phyloP scores from a whole-genome alignment of 768 basidiomycete genomes.

The Podaxis sp. region DNA sequence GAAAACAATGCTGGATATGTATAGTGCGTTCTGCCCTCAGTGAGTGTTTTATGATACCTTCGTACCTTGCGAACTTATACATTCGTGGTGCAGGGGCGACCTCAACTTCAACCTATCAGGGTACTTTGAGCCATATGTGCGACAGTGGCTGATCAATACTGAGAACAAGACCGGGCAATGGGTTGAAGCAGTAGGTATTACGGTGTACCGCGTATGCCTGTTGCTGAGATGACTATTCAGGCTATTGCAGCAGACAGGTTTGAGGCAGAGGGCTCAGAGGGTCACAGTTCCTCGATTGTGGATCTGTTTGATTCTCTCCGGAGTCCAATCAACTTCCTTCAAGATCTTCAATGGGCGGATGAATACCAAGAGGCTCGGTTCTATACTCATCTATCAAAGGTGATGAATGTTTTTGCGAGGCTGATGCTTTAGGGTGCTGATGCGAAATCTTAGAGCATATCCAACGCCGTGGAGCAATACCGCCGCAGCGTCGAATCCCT shows the following conservation, averaged over 20 bases:
- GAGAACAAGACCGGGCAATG: slow-evolving; percentile 90
- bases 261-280: slow-evolving; percentile 73
- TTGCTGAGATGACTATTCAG: slow-evolving; percentile 27
- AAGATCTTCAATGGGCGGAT: slow-evolving; percentile 91
- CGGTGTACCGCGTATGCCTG: neutral
- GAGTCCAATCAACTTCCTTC: slow-evolving; percentile 84
- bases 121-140: slow-evolving; percentile 87
- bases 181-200: slow-evolving; percentile 79
- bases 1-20: slow-evolving; percentile 76
- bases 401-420: slow-evolving; percentile 23
- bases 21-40: slow-evolving; percentile 76
- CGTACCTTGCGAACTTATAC: neutral
- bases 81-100: slow-evolving; percentile 38
- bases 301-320: slow-evolving; percentile 94
- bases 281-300: slow-evolving; percentile 95
- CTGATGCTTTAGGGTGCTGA: neutral
- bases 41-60: slow-evolving; percentile 34
- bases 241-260: slow-evolving; percentile 82
- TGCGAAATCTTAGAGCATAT: slow-evolving; percentile 62
- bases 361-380: slow-evolving; percentile 87
- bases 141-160: slow-evolving; percentile 85
- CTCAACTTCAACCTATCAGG: slow-evolving; percentile 66
- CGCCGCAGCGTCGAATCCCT: slow-evolving; percentile 82
- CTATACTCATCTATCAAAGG: slow-evolving; percentile 86
- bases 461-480: slow-evolving; percentile 90